phyloP scores from a whole-genome alignment of 2,329 filamentous ascomycete species.

The Botrytis deweyae region DNA sequence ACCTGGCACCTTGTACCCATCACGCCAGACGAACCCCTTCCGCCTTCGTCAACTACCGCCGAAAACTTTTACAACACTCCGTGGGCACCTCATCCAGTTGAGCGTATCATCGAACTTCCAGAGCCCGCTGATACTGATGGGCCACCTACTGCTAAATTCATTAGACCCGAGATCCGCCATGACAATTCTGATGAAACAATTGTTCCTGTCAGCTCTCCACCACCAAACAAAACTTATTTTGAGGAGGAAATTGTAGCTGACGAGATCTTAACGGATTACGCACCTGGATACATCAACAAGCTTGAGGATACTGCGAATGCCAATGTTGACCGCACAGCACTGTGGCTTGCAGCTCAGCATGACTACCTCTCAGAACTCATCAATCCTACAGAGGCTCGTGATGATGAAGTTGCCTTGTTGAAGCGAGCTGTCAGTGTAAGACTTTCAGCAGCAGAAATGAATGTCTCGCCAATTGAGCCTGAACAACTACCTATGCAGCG shows the following conservation, averaged over 20 bases:
- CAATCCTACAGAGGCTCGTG: conserved; percentile 50
- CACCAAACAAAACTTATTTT: neutral
- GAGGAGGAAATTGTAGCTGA: conserved; percentile 56
- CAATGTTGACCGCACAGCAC: conserved; percentile 80
- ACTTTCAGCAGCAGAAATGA: conserved; percentile 38
- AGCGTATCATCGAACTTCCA: conserved; percentile 64
- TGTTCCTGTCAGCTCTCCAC: conserved; percentile 26
- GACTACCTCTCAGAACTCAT: conserved; percentile 70
- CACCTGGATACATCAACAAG: conserved; percentile 71
- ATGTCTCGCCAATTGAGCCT: conserved; percentile 40
- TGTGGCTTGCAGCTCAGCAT: conserved; percentile 83
- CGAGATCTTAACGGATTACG: conserved; percentile 69
- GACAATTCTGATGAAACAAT: conserved; percentile 43
- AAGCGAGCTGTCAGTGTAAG: conserved; percentile 36
- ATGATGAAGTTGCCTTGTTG: conserved; percentile 38
- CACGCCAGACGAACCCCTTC: conserved; percentile 54
- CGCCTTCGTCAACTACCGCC: conserved; percentile 85
- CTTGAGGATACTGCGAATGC: conserved; percentile 67
- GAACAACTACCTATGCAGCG: conserved; percentile 31
- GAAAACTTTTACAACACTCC: conserved; percentile 88
- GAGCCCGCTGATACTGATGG: conserved; percentile 53
- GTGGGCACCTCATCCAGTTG: conserved; percentile 62
- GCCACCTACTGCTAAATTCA: conserved; percentile 65
- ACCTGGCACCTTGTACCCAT: conserved; percentile 72
- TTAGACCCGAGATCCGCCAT: conserved; percentile 36